phyloP scores from a whole-genome alignment of 345 rosid species.

The Salix udensis region DNA sequence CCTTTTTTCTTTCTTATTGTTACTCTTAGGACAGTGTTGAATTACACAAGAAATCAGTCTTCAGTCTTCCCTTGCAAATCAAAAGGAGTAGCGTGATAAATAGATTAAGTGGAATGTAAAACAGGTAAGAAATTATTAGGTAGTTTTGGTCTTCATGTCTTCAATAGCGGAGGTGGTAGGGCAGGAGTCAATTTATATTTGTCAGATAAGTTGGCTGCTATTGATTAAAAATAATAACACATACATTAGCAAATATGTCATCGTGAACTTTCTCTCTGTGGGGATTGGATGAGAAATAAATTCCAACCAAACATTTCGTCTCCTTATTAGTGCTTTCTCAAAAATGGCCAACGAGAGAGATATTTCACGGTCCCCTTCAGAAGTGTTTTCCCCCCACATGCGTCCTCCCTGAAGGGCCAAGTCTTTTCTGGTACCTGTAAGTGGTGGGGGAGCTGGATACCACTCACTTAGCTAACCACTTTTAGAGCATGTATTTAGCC shows the following conservation, averaged over 20 bases:
- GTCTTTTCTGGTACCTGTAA: not conserved
- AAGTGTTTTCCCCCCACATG: not conserved
- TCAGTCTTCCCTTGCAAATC: not conserved
- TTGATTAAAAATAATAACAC: too few relatives aligned
- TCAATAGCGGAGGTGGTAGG: not conserved
- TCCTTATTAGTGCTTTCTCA: not conserved
- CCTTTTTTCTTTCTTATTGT: not conserved
- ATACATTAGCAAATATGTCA: not conserved
- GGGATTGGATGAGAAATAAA: not conserved
- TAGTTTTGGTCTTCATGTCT: not conserved
- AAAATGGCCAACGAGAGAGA: not conserved
- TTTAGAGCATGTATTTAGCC: not conserved
- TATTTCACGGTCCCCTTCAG: not conserved
- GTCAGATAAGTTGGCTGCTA: not conserved
- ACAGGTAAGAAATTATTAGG: not conserved
- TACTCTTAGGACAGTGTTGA: not conserved
- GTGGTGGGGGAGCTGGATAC: not conserved
- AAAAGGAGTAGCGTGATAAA: too few relatives aligned
- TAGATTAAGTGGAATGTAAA: too few relatives aligned
- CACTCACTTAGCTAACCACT: not conserved
- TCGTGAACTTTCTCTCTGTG: not conserved
- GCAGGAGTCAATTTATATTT: not conserved
- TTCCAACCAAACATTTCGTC: not conserved
- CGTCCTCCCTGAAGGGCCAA: not conserved
- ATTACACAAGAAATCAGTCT: not conserved